Base-by-base conservation (phyloP, 345 rosid genomes). In the Mallotus nudiflorus region DNA sequence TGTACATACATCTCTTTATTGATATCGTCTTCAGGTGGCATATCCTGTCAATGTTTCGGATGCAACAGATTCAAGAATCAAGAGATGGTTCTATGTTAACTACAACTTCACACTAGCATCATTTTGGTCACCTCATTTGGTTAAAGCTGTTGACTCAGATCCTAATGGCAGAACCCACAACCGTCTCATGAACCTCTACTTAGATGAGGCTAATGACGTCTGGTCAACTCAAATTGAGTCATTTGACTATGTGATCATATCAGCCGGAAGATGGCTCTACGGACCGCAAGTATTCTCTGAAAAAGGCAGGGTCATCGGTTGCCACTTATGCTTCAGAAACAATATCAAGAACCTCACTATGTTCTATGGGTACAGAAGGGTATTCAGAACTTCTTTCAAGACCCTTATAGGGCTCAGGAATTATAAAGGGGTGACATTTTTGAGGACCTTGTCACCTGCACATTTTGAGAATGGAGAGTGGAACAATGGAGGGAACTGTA, bases 181-280 rank as follows among this genome's bases (percentile, higher is more conserved):
- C 0, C 84, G 87, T 50, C 83, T 82, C 6, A 87, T 87, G 72
- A 71, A 78, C 64, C 85, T 93, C 45, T 56, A 90, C 77, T 90
- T 93, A 0, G 97, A 93, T 39, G 85, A 90, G 31, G 68, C 71
- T 5, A 88, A 87, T 27, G 79, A 70, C 45, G 68, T 61, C 8
- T 93, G 98, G 98, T 75, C 85, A 0, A 20, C 88, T 15, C 87
- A 89, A 35, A 73, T 88, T 9, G 82, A 67, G 27, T 86, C 75
- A 2, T 91, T 91, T 39, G 88, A 89, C 57, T 88, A 87, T 68
- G 40, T 91, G 11, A 79, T 94, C 78, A 50, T 91, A 71, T 85
- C 84, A 0, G 79, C 87, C 0, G 97, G 98, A n/a, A 94, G 88
- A n/a, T 94, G 98, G 97, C 91, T 91, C 79, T 89, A 24, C 71